These are phyloP conservation scores for Auxenochlorella pyrenoidosa DNA, from an alignment of 139 green algal species.

Conservation along the genomic window DNA sequence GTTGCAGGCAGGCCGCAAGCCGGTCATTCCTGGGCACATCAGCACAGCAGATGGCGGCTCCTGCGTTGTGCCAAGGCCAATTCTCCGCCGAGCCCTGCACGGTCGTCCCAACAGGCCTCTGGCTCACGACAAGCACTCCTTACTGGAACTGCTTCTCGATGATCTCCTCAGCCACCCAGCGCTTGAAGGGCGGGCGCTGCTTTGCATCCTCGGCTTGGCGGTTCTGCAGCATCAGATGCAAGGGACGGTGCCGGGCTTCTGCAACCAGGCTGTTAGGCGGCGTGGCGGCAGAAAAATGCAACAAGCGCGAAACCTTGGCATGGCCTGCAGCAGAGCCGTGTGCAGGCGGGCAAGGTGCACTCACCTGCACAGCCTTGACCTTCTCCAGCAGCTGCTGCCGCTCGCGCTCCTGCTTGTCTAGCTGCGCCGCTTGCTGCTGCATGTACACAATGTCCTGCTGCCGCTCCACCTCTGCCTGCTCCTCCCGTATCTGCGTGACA, in stretches of 20 bases:
- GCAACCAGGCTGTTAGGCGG: too few relatives aligned
- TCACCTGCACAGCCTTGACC: constrained; percentile 36
- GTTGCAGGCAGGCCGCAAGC: too few relatives aligned
- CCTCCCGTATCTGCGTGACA: constrained; percentile 1
- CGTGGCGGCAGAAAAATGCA: too few relatives aligned
- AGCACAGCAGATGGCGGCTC: too few relatives aligned
- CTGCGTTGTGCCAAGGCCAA: not conserved
- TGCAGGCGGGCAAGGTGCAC: not conserved
- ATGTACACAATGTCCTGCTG: constrained; percentile 34
- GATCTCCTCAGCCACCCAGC: constrained; percentile 40
- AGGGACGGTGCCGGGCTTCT: not conserved
- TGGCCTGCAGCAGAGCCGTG: too few relatives aligned
- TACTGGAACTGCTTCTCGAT: constrained; percentile 42
- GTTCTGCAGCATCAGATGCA: constrained; percentile 3
- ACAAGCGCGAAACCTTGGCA: too few relatives aligned
- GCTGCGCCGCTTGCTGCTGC: constrained; percentile 25
- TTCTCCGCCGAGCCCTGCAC: not conserved
- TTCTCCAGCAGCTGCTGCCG: constrained; percentile 37
- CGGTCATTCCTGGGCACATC: not conserved
- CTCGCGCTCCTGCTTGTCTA: constrained; percentile 45
- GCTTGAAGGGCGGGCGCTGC: constrained; percentile 38
- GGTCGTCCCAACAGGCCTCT: not conserved
- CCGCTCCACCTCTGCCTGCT: constrained; percentile 24
- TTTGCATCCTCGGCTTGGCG: constrained; percentile 35
- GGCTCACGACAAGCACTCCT: not conserved